These are phyloP conservation scores for Gaultheria prostrata DNA, from an alignment of 148 eudicot species.

Conservation along the genomic window DNA sequence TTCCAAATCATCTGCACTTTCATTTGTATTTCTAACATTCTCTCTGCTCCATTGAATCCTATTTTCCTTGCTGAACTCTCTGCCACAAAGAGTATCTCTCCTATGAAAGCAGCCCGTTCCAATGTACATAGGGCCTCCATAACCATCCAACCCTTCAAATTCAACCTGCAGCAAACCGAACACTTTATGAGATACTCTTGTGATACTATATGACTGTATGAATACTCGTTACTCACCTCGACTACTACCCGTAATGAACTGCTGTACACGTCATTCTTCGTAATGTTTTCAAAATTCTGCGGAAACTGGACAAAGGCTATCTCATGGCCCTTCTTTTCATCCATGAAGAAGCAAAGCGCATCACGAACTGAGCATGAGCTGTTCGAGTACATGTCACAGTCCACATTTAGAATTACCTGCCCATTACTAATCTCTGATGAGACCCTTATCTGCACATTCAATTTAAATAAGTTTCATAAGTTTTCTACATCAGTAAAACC, in stretches of 20 bases:
- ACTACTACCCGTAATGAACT: conserved; percentile 27
- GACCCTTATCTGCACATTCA: conserved; percentile 40
- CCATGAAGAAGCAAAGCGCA: conserved; percentile 22
- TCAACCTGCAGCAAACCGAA: conserved; percentile 46
- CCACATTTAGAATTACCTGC: conserved; percentile 10
- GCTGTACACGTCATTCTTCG: conserved; percentile 25
- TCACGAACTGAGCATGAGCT: conserved; percentile 13
- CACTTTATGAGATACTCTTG: background rate
- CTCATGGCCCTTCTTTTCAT: conserved; percentile 17
- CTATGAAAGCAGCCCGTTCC: conserved; percentile 90
- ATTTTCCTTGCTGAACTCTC: conserved; percentile 34
- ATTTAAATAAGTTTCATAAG: conserved; percentile 6
- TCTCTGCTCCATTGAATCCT: conserved; percentile 36
- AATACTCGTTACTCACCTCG: conserved; percentile 35
- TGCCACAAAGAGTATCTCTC: conserved; percentile 66
- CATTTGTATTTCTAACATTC: conserved; percentile 12
- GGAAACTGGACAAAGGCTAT: conserved; percentile 19
- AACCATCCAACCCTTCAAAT: conserved; percentile 61
- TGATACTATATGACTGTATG: background rate
- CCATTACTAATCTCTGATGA: conserved; percentile 17
- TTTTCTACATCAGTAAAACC: background rate
- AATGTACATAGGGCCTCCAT: conserved; percentile 72
- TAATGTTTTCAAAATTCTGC: conserved; percentile 2
- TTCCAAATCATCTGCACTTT: conserved; percentile 40
- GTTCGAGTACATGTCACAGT: conserved; percentile 21